Conservation (phyloP, 805 yeast genomes). For the Wickerhamiella parazyma region DNA sequence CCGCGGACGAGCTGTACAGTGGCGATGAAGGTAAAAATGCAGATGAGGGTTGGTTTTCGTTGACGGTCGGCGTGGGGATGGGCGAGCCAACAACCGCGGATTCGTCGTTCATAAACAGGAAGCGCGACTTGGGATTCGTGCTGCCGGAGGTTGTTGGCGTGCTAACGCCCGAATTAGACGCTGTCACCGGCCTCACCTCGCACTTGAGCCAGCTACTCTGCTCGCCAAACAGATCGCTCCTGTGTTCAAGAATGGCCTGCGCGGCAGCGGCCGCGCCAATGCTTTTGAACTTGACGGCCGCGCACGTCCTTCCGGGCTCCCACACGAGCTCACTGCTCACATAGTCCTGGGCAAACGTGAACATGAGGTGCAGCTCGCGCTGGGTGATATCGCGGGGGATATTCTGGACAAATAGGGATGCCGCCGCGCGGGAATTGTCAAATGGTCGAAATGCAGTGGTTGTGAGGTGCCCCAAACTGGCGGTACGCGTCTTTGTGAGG, state of each 20-base stretch:
- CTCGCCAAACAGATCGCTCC: slow-evolving; percentile 20
- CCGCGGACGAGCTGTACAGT: slow-evolving; percentile 5
- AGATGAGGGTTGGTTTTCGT: slow-evolving; percentile 9
- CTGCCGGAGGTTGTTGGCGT: neutral
- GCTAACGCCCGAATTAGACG: slow-evolving; percentile 4
- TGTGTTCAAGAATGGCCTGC: slow-evolving; percentile 20
- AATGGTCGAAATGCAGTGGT: slow-evolving; percentile 7
- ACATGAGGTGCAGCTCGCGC: slow-evolving; percentile 28
- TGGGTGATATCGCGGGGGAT: slow-evolving; percentile 27
- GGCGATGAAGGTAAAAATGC: slow-evolving; percentile 10
- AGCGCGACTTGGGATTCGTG: slow-evolving; percentile 9
- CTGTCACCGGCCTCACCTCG: slow-evolving; percentile 10
- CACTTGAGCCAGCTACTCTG: slow-evolving; percentile 10
- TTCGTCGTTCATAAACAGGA: slow-evolving; percentile 11
- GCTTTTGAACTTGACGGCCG: slow-evolving; percentile 23
- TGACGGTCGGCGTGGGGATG: neutral
- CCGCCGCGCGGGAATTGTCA: slow-evolving; percentile 1
- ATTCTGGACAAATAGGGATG: slow-evolving; percentile 21
- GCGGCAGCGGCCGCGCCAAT: slow-evolving; percentile 23
- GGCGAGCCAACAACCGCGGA: neutral
- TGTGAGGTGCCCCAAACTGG: slow-evolving; percentile 10
- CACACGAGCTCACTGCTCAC: slow-evolving; percentile 21
- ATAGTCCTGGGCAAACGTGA: slow-evolving; percentile 30
- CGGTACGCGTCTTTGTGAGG: slow-evolving; percentile 8
- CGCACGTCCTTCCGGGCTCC: slow-evolving; percentile 17